Conservation (phyloP, 208 protist genomes). For the Leishmania guyanensis region DNA sequence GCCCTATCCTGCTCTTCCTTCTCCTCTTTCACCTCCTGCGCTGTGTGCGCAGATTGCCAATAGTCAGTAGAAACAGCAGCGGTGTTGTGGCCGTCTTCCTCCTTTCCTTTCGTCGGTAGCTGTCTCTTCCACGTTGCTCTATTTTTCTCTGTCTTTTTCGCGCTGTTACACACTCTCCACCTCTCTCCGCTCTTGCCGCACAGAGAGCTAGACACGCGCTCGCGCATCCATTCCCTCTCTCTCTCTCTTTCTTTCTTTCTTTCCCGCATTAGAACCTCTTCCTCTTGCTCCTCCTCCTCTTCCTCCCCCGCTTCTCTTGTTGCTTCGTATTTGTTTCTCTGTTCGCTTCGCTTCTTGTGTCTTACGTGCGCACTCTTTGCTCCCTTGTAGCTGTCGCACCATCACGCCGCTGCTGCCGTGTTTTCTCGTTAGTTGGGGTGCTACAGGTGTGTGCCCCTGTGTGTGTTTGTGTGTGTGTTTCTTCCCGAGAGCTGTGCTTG, state of each 20-base stretch:
- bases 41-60: background rate
- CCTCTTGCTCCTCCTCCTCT: slow-evolving; percentile 5
- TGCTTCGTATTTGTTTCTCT: slow-evolving; percentile 9
- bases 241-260: background rate
- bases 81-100: no score
- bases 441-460: background rate
- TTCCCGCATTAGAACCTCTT: background rate
- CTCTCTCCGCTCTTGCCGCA: background rate
- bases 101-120: background rate
- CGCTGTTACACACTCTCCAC: background rate
- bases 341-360: slow-evolving; percentile 13
- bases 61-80: background rate
- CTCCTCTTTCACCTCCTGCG: background rate
- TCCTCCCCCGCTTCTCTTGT: background rate
- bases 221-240: background rate
- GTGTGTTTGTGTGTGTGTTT: background rate
- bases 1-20: background rate
- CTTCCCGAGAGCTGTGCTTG: background rate
- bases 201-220: background rate
- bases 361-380: background rate
- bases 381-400: background rate
- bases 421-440: background rate
- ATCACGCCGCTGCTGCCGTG: background rate
- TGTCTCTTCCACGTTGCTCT: background rate
- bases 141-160: background rate